Evolutionary conservation across 179 eudicot species (phyloP).

Genomic region (Drosera spatulata): DNA sequence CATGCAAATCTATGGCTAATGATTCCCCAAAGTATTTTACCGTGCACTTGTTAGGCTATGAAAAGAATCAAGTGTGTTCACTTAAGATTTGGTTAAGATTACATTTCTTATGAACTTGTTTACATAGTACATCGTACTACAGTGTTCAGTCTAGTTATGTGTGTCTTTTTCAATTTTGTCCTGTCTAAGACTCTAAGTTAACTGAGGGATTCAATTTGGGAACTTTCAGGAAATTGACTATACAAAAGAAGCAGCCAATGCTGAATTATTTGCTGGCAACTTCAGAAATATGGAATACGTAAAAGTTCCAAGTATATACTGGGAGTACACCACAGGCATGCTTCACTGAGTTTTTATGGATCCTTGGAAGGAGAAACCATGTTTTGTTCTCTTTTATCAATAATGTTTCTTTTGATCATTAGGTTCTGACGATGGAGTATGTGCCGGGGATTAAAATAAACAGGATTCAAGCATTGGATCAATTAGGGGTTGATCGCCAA

Average conservation of each 20-base stretch:
- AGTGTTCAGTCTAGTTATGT: no score
- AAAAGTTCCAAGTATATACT: slow-evolving; percentile 74
- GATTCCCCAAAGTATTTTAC: no score
- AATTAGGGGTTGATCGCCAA: slow-evolving; percentile 85
- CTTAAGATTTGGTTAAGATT: no score
- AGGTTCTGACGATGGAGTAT: slow-evolving; percentile 94
- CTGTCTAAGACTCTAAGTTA: no score
- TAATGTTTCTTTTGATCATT: slow-evolving; percentile 12
- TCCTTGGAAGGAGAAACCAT: slow-evolving; percentile 1
- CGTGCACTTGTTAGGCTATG: no score
- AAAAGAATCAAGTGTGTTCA: no score
- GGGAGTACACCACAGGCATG: slow-evolving; percentile 98
- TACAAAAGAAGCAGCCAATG: slow-evolving; percentile 97
- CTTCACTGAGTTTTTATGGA: slow-evolving; percentile 4
- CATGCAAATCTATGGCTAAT: no score
- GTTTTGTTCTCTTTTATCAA: slow-evolving; percentile 13
- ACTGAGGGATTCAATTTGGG: slow-evolving; percentile 2
- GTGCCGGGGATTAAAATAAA: slow-evolving; percentile 97
- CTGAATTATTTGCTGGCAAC: slow-evolving; percentile 79
- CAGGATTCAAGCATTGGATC: slow-evolving; percentile 80
- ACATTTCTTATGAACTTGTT: no score
- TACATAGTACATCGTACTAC: no score
- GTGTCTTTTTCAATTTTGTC: no score
- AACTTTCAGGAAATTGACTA: slow-evolving; percentile 73
- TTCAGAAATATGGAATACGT: slow-evolving; percentile 81